Percentiles rank a stretch among this genome's conserved stretches.
Evolutionary conservation across 768 basidiomycete genomes (phyloP).

Genomic region (Mrakia hoshinonis): DNA sequence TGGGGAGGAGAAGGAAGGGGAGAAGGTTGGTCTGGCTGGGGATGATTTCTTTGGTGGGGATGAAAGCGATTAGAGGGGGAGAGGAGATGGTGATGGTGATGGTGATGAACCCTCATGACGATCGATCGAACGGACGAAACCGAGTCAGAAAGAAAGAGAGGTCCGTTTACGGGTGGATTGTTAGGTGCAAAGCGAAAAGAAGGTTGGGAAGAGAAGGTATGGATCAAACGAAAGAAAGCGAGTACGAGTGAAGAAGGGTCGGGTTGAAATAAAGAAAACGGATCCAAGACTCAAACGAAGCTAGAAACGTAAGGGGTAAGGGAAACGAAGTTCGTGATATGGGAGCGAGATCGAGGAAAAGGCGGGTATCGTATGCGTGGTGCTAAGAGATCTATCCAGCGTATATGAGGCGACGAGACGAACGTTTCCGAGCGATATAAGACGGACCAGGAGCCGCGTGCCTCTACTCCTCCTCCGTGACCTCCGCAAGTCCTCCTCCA

Average conservation of each 20-base stretch:
- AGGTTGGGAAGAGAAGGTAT: not conserved
- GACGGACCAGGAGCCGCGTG: too few relatives aligned
- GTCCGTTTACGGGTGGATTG: too few relatives aligned
- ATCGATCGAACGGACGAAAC: too few relatives aligned
- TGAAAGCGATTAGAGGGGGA: conserved; percentile 13
- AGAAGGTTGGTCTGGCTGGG: conserved; percentile 16
- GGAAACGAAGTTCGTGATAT: not conserved
- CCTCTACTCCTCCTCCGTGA: not conserved
- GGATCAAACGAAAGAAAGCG: not conserved
- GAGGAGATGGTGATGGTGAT: not conserved
- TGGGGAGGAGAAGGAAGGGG: conserved; percentile 3
- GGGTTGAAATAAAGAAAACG: not conserved
- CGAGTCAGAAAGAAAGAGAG: too few relatives aligned
- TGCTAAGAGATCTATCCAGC: not conserved
- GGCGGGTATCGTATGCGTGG: not conserved
- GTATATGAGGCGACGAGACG: not conserved
- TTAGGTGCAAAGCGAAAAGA: not conserved
- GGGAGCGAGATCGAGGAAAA: not conserved
- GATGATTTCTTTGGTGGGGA: conserved; percentile 30
- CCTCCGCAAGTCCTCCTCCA: conserved; percentile 1
- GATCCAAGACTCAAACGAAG: not conserved
- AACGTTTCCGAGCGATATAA: not conserved
- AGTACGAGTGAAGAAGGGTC: not conserved
- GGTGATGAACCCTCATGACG: not conserved
- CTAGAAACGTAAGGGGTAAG: not conserved